These are phyloP conservation scores for Monosporascus sp. DNA, from an alignment of 2,329 filamentous ascomycete genomes.

Conservation along the genomic window DNA sequence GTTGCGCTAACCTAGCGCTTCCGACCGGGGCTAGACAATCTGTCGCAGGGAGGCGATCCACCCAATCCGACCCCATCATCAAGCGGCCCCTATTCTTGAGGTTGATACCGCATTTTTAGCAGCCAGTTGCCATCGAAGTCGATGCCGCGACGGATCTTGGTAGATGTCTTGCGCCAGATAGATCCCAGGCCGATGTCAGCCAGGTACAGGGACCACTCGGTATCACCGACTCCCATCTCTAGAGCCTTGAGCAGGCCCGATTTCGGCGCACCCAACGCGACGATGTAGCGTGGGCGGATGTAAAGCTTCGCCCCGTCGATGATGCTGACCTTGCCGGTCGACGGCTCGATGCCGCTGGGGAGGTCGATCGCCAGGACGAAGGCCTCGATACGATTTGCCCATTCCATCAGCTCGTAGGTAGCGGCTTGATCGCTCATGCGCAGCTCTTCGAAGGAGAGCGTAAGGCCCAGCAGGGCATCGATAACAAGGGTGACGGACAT, in stretches of 20 bases:
- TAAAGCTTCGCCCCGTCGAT: constrained; percentile 75
- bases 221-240: constrained; percentile 49
- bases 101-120: constrained; percentile 57
- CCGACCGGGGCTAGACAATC: too few relatives aligned
- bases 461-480: constrained; percentile 81
- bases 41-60: too few relatives aligned
- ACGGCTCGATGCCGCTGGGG: constrained; percentile 81
- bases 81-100: neutral
- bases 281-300: constrained; percentile 74
- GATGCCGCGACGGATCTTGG: constrained; percentile 74
- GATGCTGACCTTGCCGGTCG: constrained; percentile 59
- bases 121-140: constrained; percentile 89
- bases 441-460: constrained; percentile 83
- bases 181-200: constrained; percentile 83
- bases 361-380: constrained; percentile 84
- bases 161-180: constrained; percentile 79
- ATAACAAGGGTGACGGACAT: constrained; percentile 38
- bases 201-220: constrained; percentile 73
- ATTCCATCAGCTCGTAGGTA: constrained; percentile 85
- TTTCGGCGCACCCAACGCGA: constrained; percentile 83
- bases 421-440: constrained; percentile 75
- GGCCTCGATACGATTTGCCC: constrained; percentile 84
- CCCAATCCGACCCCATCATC: too few relatives aligned
- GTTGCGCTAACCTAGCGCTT: too few relatives aligned
- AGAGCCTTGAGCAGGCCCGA: constrained; percentile 76